These are phyloP conservation scores for Clarkia xantiana DNA, from an alignment of 345 rosid genomes.

Conservation along the genomic window DNA sequence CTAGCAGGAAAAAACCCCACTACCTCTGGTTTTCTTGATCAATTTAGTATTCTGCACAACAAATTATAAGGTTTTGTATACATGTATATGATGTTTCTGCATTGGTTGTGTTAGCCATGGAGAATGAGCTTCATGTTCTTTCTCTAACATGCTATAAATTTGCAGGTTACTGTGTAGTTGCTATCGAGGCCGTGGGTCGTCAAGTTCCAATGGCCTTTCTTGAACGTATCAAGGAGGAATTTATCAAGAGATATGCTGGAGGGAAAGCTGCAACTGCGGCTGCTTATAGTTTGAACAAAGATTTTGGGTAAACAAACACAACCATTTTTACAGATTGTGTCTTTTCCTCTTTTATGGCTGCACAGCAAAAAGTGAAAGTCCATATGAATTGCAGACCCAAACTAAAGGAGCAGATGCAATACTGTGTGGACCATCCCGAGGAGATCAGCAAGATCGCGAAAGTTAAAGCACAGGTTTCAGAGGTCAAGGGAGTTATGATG, in stretches of 20 bases:
- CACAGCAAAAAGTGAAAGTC: too few relatives aligned
- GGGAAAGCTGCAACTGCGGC: conserved; percentile 23
- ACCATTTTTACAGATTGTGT: neutral
- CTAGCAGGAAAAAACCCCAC: too few relatives aligned
- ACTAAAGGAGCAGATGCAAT: conserved; percentile 43
- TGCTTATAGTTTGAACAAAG: conserved; percentile 20
- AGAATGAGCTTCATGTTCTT: too few relatives aligned
- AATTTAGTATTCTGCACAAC: too few relatives aligned
- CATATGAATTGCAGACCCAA: conserved; percentile 14
- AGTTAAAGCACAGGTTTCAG: conserved; percentile 45
- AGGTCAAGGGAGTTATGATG: conserved; percentile 46
- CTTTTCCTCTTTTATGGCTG: too few relatives aligned
- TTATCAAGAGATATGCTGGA: conserved; percentile 19
- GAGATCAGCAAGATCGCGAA: conserved; percentile 41
- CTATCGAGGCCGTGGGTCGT: conserved; percentile 24
- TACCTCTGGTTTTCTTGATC: too few relatives aligned
- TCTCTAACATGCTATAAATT: neutral
- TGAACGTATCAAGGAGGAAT: conserved; percentile 26
- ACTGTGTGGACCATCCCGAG: too few relatives aligned
- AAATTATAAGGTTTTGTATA: too few relatives aligned
- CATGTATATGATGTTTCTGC: too few relatives aligned
- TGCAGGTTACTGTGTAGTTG: conserved; percentile 33
- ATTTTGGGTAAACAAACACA: conserved; percentile 11
- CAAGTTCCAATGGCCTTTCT: conserved; percentile 27
- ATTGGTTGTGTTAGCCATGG: too few relatives aligned